These are phyloP conservation scores for Phytopythium helicoides DNA, from an alignment of 352 stramenopile genomes.

Conservation along the genomic window DNA sequence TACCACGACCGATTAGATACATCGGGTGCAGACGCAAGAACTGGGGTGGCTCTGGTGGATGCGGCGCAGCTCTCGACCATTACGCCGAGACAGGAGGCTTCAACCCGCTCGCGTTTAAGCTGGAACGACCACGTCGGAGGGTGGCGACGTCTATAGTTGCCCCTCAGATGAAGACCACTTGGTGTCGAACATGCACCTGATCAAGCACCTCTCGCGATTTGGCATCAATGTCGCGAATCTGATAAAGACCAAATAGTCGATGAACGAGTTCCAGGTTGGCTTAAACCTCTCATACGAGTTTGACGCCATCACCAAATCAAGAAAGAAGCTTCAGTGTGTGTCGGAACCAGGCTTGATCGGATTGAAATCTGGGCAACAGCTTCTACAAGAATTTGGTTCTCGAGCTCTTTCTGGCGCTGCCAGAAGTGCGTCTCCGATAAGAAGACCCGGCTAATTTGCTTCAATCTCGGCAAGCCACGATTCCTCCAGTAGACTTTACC, in stretches of 20 bases:
- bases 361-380: slow-evolving; percentile 99
- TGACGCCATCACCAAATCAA: slow-evolving; percentile 96
- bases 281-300: slow-evolving; percentile 99
- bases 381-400: slow-evolving; percentile 99
- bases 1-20: slow-evolving; percentile 68
- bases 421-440: slow-evolving; percentile 74
- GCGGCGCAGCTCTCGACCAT: slow-evolving; percentile 95
- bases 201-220: slow-evolving; percentile 93
- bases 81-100: slow-evolving; percentile 91
- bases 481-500: slow-evolving; percentile 80
- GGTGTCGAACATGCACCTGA: slow-evolving; percentile 95
- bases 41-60: slow-evolving; percentile 96
- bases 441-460: slow-evolving; percentile 44
- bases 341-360: slow-evolving; percentile 92
- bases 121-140: slow-evolving; percentile 95
- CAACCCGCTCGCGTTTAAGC: slow-evolving; percentile 97
- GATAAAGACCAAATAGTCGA: slow-evolving; percentile 98
- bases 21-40: slow-evolving; percentile 90
- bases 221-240: slow-evolving; percentile 94
- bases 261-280: slow-evolving; percentile 96
- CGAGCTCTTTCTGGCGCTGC: slow-evolving; percentile 91
- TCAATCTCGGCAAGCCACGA: slow-evolving; percentile 20
- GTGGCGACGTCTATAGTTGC: slow-evolving; percentile 98
- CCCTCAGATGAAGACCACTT: slow-evolving; percentile 96
- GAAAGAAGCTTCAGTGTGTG: slow-evolving; percentile 90